A percentile compares a stretch with the other conserved stretches of the same genome.
phyloP scores from a whole-genome alignment of 495 filamentous ascomycete species.

The Aspergillus diversus region DNA sequence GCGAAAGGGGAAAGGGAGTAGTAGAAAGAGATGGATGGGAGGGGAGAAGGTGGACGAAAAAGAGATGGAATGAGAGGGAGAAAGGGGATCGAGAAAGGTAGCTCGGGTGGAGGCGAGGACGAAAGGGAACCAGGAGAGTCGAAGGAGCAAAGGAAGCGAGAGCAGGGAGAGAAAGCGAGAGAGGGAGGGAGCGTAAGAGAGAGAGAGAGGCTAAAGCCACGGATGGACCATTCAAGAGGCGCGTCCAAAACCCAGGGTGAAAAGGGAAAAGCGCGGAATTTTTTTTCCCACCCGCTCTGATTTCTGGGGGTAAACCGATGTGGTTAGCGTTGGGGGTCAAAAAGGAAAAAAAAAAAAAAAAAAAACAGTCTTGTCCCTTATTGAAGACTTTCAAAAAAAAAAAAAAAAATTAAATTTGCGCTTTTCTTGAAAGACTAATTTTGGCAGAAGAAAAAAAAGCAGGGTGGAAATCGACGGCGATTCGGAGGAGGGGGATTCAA shows the following conservation, averaged over 20 bases:
- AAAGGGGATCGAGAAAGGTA: conserved; percentile 23
- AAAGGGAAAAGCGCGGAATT: conserved; percentile 39
- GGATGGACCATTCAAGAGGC: conserved; percentile 35
- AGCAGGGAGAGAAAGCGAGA: conserved; percentile 24
- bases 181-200: conserved; percentile 18
- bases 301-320: conserved; percentile 19
- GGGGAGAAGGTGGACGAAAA: conserved; percentile 21
- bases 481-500: conserved; percentile 15
- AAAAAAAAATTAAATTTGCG: neutral
- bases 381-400: too few relatives aligned
- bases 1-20: conserved; percentile 31
- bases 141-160: conserved; percentile 25
- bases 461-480: conserved; percentile 9
- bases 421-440: neutral
- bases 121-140: conserved; percentile 16
- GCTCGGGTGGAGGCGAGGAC: conserved; percentile 30
- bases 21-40: conserved; percentile 36
- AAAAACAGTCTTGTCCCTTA: too few relatives aligned
- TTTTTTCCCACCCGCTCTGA: conserved; percentile 32
- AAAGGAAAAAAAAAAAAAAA: too few relatives aligned
- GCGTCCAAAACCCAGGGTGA: conserved; percentile 35
- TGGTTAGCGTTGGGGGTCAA: conserved; percentile 6
- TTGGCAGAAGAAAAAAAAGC: conserved; percentile 9
- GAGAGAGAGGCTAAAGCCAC: conserved; percentile 32
- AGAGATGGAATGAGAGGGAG: conserved; percentile 28